Conservation (phyloP, 805 yeast genomes). For the Kluyveromyces siamensis region DNA sequence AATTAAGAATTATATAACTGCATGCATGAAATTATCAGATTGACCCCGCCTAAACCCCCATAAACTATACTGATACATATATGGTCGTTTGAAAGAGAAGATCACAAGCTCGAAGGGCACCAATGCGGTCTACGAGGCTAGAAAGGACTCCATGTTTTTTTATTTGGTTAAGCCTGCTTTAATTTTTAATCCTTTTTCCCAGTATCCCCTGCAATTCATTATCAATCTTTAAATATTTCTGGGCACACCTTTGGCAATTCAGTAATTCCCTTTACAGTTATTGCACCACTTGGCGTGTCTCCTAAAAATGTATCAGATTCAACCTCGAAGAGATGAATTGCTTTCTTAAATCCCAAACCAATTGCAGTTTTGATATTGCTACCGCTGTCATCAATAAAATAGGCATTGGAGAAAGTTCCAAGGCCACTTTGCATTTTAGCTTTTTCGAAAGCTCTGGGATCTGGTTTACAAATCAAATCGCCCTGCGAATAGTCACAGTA, state of each 20-base stretch:
- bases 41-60: neutral
- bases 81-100: no score
- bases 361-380: constrained; percentile 70
- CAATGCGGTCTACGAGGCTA: neutral
- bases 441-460: constrained; percentile 52
- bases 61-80: no score
- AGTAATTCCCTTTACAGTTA: constrained; percentile 47
- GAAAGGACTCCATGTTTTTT: neutral
- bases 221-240: constrained; percentile 35
- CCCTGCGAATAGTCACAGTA: constrained; percentile 71
- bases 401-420: constrained; percentile 37
- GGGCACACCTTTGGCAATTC: constrained; percentile 46
- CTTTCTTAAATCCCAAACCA: constrained; percentile 59
- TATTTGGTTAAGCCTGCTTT: neutral
- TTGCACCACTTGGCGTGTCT: constrained; percentile 34
- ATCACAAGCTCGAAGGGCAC: no score
- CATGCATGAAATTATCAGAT: constrained; percentile 10
- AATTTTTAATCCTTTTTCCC: neutral
- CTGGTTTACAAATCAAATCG: constrained; percentile 83
- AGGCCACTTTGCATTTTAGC: constrained; percentile 52
- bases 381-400: constrained; percentile 83
- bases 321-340: constrained; percentile 68
- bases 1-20: constrained; percentile 13
- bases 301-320: constrained; percentile 37
- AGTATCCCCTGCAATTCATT: neutral